phyloP scores from a whole-genome alignment of 2,329 filamentous ascomycete species.

The Paraconiothyrium sp. region DNA sequence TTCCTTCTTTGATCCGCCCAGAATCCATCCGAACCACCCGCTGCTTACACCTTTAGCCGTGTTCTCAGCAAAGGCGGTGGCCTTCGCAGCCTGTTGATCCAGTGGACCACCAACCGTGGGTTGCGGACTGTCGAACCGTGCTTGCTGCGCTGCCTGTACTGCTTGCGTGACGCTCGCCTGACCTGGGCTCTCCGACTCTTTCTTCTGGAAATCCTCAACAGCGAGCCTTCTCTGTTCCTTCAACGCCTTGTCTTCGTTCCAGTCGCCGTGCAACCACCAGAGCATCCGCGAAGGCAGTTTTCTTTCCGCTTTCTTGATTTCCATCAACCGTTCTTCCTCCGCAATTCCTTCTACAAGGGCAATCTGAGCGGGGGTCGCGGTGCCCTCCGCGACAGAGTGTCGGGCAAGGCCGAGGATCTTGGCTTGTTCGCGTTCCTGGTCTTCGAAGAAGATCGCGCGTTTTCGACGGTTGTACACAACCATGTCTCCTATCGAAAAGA shows the following conservation, averaged over 20 bases:
- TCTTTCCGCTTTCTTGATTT: slow-evolving; percentile 46
- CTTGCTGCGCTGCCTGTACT: slow-evolving; percentile 47
- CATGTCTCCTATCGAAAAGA: slow-evolving; percentile 72
- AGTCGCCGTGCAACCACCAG: slow-evolving; percentile 49
- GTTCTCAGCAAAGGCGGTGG: slow-evolving; percentile 47
- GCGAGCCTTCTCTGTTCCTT: slow-evolving; percentile 45
- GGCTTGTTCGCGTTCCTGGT: slow-evolving; percentile 58
- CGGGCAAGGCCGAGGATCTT: slow-evolving; percentile 56
- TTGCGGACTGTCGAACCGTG: slow-evolving; percentile 33
- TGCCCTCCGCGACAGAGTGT: slow-evolving; percentile 53
- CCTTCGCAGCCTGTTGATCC: slow-evolving; percentile 56
- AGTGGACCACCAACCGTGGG: slow-evolving; percentile 54
- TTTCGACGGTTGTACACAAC: slow-evolving; percentile 73
- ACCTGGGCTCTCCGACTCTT: slow-evolving; percentile 32
- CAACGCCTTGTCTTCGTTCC: slow-evolving; percentile 49
- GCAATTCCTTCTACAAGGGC: slow-evolving; percentile 66
- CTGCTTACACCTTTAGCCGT: slow-evolving; percentile 39
- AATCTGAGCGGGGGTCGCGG: slow-evolving; percentile 61
- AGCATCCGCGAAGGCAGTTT: slow-evolving; percentile 42
- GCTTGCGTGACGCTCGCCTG: slow-evolving; percentile 40
- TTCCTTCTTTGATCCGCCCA: slow-evolving; percentile 49
- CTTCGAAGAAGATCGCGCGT: slow-evolving; percentile 67
- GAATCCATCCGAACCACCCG: slow-evolving; percentile 58
- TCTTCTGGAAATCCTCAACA: slow-evolving; percentile 41
- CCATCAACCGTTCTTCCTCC: slow-evolving; percentile 65